Conservation (phyloP, 805 yeast species). For the Saccharomycopsis javanensis region DNA sequence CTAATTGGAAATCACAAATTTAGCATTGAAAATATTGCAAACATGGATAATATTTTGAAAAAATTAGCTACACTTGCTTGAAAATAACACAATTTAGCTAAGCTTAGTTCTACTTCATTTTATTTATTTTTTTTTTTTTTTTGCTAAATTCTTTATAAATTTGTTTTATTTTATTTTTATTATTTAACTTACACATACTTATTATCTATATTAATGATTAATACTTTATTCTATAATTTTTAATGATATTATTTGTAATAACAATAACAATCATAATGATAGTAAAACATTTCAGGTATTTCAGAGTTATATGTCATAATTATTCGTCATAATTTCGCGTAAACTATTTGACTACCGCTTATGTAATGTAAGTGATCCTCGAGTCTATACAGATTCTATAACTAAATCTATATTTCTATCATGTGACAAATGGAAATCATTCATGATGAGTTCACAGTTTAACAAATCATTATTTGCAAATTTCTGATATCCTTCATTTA, state of each 20-base stretch:
- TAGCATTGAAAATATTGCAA: neutral
- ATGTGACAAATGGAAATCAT: neutral
- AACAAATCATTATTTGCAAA: neutral
- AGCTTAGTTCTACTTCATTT: neutral
- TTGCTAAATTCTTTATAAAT: neutral
- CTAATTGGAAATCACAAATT: neutral
- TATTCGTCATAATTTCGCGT: too few relatives aligned
- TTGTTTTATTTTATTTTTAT: too few relatives aligned
- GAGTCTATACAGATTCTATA: neutral
- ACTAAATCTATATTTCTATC: neutral
- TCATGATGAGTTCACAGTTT: neutral
- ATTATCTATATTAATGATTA: too few relatives aligned
- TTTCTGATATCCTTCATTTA: conserved; percentile 36
- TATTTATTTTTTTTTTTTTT: neutral
- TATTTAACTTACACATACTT: neutral
- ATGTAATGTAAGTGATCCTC: too few relatives aligned
- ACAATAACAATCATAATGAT: too few relatives aligned
- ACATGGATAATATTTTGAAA: neutral
- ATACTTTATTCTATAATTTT: neutral
- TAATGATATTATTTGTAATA: too few relatives aligned
- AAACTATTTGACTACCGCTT: too few relatives aligned
- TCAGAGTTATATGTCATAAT: too few relatives aligned
- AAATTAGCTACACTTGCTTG: neutral
- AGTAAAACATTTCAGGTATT: too few relatives aligned
- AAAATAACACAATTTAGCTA: too few relatives aligned